These are phyloP conservation scores for Chaetothyriales sp. DNA, from an alignment of 2,329 filamentous ascomycete species.

Conservation along the genomic window DNA sequence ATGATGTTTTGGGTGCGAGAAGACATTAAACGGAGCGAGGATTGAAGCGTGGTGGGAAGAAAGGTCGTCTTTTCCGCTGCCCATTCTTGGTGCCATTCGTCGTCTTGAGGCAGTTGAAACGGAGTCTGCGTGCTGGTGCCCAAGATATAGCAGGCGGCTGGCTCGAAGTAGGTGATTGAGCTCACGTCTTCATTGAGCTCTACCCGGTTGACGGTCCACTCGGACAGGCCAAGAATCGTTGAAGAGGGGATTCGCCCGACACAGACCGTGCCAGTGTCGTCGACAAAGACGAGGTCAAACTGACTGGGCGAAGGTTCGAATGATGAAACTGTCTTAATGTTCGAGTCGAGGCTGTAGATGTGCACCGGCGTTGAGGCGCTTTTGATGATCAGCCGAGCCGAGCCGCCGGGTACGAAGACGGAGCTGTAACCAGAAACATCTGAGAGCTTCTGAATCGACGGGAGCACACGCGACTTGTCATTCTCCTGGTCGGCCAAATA, in stretches of 20 bases:
- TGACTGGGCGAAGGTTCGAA: constrained; percentile 32
- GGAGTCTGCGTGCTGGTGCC: constrained; percentile 52
- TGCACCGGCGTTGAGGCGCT: constrained; percentile 62
- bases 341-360: constrained; percentile 46
- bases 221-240: constrained; percentile 56
- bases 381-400: constrained; percentile 69
- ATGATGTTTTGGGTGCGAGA: constrained; percentile 64
- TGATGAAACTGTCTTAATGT: constrained; percentile 54
- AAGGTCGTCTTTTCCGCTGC: constrained; percentile 46
- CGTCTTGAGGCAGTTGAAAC: constrained; percentile 76
- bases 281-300: constrained; percentile 46
- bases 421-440: constrained; percentile 59
- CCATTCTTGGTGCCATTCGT: constrained; percentile 70
- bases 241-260: constrained; percentile 47
- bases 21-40: constrained; percentile 62
- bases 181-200: constrained; percentile 55
- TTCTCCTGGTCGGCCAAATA: constrained; percentile 39
- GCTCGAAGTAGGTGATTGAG: constrained; percentile 60
- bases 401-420: constrained; percentile 66
- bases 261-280: constrained; percentile 35
- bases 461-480: constrained; percentile 17
- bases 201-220: constrained; percentile 60
- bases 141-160: constrained; percentile 59
- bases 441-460: constrained; percentile 29
- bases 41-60: constrained; percentile 54